Percentiles rank a stretch among this genome's conserved stretches.
phyloP scores from a whole-genome alignment of 805 yeast species.

The Candida boleticola region DNA sequence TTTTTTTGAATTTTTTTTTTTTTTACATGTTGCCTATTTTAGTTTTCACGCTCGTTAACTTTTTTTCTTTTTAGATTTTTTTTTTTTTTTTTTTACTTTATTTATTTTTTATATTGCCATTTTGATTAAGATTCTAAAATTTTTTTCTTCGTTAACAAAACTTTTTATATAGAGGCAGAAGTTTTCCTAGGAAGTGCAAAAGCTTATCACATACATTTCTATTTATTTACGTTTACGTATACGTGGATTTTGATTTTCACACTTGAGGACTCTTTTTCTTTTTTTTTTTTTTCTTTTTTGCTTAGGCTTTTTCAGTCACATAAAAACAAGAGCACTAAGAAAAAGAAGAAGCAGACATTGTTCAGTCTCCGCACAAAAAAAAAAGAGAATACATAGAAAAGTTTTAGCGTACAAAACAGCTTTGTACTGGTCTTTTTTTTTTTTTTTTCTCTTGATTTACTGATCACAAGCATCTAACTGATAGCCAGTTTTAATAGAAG shows the following conservation, averaged over 20 bases:
- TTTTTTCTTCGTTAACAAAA: too few species aligned
- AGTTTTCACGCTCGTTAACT: not conserved
- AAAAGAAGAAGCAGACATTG: not conserved
- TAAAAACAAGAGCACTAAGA: not conserved
- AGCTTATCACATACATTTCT: not conserved
- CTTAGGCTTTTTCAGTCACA: not conserved
- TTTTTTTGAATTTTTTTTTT: slow-evolving; percentile 1
- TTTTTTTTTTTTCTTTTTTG: not conserved
- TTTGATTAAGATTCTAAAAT: too few species aligned
- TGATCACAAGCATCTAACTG: too few species aligned
- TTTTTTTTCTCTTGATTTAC: too few species aligned
- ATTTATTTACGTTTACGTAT: not conserved
- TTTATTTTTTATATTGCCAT: too few species aligned
- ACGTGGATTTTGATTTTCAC: too few species aligned
- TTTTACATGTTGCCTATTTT: not conserved
- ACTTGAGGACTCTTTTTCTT: not conserved
- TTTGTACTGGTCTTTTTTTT: too few species aligned
- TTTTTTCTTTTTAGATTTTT: not conserved
- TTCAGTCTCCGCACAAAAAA: not conserved
- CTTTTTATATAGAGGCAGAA: too few species aligned
- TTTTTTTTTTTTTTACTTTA: not conserved
- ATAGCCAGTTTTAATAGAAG: too few species aligned
- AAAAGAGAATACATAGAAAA: slow-evolving; percentile 1
- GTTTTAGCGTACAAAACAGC: too few species aligned
- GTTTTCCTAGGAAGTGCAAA: too few species aligned